Evolutionary conservation across 441 rosid genomes (phyloP).

Genomic region (Populus trichocarpa): DNA sequence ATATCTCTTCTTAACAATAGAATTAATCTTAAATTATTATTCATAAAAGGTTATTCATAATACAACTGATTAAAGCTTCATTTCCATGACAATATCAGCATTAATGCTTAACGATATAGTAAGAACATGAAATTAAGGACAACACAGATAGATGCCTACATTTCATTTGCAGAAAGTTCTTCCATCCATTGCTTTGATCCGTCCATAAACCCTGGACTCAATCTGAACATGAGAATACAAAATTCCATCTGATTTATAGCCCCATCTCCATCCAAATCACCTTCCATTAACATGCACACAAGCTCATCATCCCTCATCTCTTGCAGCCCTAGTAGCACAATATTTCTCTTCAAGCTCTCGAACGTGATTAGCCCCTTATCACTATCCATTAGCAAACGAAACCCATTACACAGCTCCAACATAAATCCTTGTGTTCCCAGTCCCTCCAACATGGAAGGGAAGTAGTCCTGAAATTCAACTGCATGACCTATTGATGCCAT

Average conservation of each 20-base stretch:
- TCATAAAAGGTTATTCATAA: background rate
- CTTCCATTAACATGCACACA: slow-evolving; percentile 53
- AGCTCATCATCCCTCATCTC: slow-evolving; percentile 49
- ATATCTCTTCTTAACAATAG: background rate
- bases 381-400: slow-evolving; percentile 51
- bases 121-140: background rate
- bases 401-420: slow-evolving; percentile 51
- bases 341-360: slow-evolving; percentile 55
- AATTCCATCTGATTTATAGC: slow-evolving; percentile 57
- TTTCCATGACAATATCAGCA: background rate
- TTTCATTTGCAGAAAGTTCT: slow-evolving; percentile 14
- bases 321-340: slow-evolving; percentile 40
- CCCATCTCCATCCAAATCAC: slow-evolving; percentile 58
- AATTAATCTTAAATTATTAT: background rate
- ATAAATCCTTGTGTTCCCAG: slow-evolving; percentile 54
- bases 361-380: slow-evolving; percentile 48
- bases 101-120: background rate
- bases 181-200: slow-evolving; percentile 39
- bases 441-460: slow-evolving; percentile 52
- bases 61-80: background rate
- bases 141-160: background rate
- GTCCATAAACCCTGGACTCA: slow-evolving; percentile 58
- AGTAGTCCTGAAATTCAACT: slow-evolving; percentile 30
- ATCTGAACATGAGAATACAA: slow-evolving; percentile 56
- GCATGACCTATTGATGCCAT: slow-evolving; percentile 24